Conservation (phyloP, 2,329 filamentous ascomycete genomes). For the Zasmidium cellare region DNA sequence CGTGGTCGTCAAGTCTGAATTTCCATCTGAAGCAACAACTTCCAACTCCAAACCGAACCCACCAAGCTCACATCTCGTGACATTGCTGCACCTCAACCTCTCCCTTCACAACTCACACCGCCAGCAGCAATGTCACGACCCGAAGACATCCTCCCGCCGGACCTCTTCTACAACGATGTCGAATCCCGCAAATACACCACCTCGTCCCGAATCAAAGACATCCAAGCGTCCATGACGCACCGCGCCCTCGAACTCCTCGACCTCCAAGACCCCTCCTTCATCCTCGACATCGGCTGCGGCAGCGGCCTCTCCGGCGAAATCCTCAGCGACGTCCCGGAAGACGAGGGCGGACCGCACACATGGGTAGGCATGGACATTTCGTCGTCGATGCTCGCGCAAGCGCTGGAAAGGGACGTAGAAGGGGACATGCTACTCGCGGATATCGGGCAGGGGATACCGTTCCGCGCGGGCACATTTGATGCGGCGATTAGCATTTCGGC, state of each 20-base stretch:
- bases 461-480: constrained; percentile 88
- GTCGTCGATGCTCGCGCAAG: constrained; percentile 94
- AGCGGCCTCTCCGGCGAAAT: constrained; percentile 94
- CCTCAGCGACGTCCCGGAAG: constrained; percentile 67
- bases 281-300: constrained; percentile 96
- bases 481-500: constrained; percentile 93
- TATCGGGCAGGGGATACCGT: constrained; percentile 93
- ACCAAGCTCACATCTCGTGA: constrained; percentile 2
- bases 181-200: constrained; percentile 98
- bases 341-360: constrained; percentile 80
- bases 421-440: constrained; percentile 93
- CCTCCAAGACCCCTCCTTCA: constrained; percentile 74
- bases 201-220: constrained; percentile 89
- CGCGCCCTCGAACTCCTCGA: constrained; percentile 89
- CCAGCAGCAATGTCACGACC: constrained; percentile 80
- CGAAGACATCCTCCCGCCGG: constrained; percentile 86
- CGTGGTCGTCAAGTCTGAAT: background rate
- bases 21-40: background rate
- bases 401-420: constrained; percentile 85
- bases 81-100: too few species aligned
- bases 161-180: constrained; percentile 95
- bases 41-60: background rate
- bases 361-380: constrained; percentile 99
- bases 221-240: constrained; percentile 92
- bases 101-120: too few species aligned